Evolutionary conservation across 768 basidiomycete species (phyloP).

Genomic region (Sutorius australiensis): DNA sequence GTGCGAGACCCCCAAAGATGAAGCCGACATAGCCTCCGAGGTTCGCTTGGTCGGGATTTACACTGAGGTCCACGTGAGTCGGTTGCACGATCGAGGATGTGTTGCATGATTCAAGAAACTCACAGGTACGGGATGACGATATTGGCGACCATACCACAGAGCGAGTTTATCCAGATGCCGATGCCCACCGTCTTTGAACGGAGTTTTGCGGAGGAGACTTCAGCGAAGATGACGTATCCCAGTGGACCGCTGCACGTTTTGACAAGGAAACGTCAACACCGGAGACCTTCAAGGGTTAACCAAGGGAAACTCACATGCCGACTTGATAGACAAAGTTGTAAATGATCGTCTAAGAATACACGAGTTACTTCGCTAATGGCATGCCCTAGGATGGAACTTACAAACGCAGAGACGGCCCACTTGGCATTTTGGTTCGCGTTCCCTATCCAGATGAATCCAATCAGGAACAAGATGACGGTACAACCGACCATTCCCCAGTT

Average conservation of each 20-base stretch:
- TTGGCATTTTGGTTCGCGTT: slow-evolving; percentile 11
- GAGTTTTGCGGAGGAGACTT: slow-evolving; percentile 29
- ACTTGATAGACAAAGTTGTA: slow-evolving; percentile 30
- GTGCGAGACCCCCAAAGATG: slow-evolving; percentile 24
- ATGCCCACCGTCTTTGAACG: slow-evolving; percentile 30
- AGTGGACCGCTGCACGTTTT: slow-evolving; percentile 22
- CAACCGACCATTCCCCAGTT: slow-evolving; percentile 27
- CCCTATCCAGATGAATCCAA: slow-evolving; percentile 28
- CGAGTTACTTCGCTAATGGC: not conserved
- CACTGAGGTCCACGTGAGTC: slow-evolving; percentile 4
- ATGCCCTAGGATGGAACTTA: not conserved
- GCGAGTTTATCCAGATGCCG: slow-evolving; percentile 24
- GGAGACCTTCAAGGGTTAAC: not conserved
- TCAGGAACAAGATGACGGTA: slow-evolving; percentile 22
- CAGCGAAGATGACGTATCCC: slow-evolving; percentile 27
- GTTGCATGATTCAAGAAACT: not conserved
- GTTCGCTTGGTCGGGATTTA: slow-evolving; percentile 28
- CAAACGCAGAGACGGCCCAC: slow-evolving; percentile 23
- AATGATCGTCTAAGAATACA: slow-evolving; percentile 20
- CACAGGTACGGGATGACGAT: slow-evolving; percentile 29
- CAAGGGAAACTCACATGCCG: slow-evolving; percentile 18
- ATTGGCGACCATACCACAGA: slow-evolving; percentile 25
- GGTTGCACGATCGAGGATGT: no score
- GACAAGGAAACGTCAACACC: not conserved
- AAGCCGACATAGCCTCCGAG: slow-evolving; percentile 29